Conservation (phyloP, 2,329 filamentous ascomycete genomes). For the Boeremia exigua region DNA sequence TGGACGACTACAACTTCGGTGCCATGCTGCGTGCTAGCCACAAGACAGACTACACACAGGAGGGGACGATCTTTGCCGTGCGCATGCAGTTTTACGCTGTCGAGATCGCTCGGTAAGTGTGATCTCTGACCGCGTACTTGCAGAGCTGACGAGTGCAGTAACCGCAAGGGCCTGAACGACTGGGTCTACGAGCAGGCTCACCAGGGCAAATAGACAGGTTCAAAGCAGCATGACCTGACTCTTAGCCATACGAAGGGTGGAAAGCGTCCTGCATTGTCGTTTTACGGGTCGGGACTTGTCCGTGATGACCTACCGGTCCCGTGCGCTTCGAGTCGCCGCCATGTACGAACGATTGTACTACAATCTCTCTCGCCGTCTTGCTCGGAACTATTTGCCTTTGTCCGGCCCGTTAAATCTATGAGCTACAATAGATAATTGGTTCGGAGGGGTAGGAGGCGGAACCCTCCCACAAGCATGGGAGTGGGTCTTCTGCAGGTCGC, state of each 20-base stretch:
- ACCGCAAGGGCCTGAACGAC: conserved; percentile 88
- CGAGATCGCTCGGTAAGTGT: conserved; percentile 70
- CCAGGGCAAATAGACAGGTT: conserved; percentile 27
- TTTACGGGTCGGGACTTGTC: conserved; percentile 5
- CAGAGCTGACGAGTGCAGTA: conserved; percentile 57
- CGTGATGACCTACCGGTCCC: not conserved
- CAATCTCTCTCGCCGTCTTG: not conserved
- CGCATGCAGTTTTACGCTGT: conserved; percentile 86
- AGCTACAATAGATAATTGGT: not conserved
- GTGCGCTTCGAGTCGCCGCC: not conserved
- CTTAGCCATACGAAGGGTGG: not conserved
- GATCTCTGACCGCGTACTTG: not conserved
- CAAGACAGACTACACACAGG: conserved; percentile 82
- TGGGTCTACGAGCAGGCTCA: conserved; percentile 92
- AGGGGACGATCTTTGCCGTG: conserved; percentile 88
- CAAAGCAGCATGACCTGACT: not conserved
- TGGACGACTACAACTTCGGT: conserved; percentile 98
- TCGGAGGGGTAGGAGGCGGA: not conserved
- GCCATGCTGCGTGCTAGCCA: conserved; percentile 84
- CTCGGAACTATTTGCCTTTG: conserved; percentile 1
- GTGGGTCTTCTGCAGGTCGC: not conserved
- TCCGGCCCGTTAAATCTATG: not conserved
- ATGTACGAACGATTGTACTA: not conserved
- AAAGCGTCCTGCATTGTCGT: conserved; percentile 11
- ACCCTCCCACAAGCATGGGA: not conserved